Percentiles rank a stretch among this genome's conserved stretches.
These are phyloP conservation scores for Phyllosticta paracitricarpa DNA, from an alignment of 2,329 filamentous ascomycete species.

Conservation along the genomic window DNA sequence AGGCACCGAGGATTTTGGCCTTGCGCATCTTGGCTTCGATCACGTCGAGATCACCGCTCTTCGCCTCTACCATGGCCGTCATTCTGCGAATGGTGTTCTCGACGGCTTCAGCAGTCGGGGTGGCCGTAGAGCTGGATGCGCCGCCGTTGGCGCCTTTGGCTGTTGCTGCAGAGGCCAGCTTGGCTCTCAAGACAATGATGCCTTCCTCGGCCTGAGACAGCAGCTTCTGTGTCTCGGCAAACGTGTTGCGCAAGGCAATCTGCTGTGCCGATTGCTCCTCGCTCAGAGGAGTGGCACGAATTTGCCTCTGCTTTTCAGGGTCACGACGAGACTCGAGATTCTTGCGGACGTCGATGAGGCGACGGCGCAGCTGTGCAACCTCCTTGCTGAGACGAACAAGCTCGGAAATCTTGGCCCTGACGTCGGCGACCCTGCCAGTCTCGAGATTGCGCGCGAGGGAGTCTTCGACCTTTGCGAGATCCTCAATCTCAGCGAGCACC, in stretches of 20 bases:
- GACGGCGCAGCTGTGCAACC: constrained; percentile 52
- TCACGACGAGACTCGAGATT: constrained; percentile 62
- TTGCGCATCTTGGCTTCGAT: constrained; percentile 79
- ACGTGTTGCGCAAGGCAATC: constrained; percentile 68
- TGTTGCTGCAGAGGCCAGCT: constrained; percentile 50
- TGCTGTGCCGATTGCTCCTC: constrained; percentile 78
- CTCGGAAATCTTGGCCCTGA: constrained; percentile 57
- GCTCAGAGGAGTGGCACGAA: constrained; percentile 64
- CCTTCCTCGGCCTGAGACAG: constrained; percentile 72
- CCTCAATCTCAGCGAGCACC: constrained; percentile 65
- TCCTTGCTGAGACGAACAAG: constrained; percentile 62
- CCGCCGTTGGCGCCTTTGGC: constrained; percentile 35
- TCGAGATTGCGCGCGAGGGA: constrained; percentile 57
- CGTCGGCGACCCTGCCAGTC: constrained; percentile 56
- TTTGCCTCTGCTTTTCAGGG: constrained; percentile 53
- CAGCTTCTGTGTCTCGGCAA: constrained; percentile 61
- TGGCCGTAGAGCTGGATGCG: constrained; percentile 20
- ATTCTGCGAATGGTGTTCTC: constrained; percentile 86
- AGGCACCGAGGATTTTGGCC: constrained; percentile 28
- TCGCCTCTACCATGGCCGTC: constrained; percentile 85
- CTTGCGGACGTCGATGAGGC: constrained; percentile 64
- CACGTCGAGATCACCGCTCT: constrained; percentile 81
- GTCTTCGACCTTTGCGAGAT: constrained; percentile 51
- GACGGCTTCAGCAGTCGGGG: constrained; percentile 84
- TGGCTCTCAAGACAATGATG: constrained; percentile 67